These are phyloP conservation scores for Fomitopsis pinicola DNA, from an alignment of 1,284 basidiomycete genomes.

Conservation along the genomic window DNA sequence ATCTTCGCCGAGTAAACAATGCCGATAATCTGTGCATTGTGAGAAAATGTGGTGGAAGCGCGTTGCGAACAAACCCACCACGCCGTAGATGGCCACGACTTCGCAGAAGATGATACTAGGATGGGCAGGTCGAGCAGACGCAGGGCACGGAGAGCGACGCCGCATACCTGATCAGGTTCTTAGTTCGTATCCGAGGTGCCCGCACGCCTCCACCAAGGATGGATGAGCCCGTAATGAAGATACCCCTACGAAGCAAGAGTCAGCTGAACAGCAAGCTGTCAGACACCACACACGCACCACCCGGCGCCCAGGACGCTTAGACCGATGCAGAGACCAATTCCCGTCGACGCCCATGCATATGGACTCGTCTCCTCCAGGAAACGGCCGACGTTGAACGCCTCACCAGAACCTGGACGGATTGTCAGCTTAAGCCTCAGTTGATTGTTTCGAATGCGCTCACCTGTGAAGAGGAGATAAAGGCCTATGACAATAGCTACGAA, in stretches of 20 bases:
- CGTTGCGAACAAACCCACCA: constrained; percentile 49
- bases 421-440: not conserved
- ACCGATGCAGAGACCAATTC: constrained; percentile 92
- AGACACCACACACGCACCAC: constrained; percentile 60
- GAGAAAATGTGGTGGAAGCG: not conserved
- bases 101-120: constrained; percentile 97
- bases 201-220: constrained; percentile 96
- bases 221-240: constrained; percentile 93
- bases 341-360: constrained; percentile 88
- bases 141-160: not conserved
- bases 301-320: constrained; percentile 92
- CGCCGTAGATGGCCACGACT: constrained; percentile 95
- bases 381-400: constrained; percentile 88
- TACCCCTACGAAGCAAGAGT: constrained; percentile 68
- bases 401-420: constrained; percentile 62
- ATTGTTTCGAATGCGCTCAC: constrained; percentile 32
- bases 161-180: constrained; percentile 91
- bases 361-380: constrained; percentile 94
- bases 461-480: constrained; percentile 85
- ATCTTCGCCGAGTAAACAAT: constrained; percentile 91
- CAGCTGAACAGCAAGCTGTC: not conserved
- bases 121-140: not conserved
- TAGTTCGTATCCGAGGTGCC: constrained; percentile 92
- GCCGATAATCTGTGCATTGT: constrained; percentile 70
- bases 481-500: constrained; percentile 66